Base-by-base conservation (phyloP, 192 early-diverging fungal species). In the Backusella liffmaniae region DNA sequence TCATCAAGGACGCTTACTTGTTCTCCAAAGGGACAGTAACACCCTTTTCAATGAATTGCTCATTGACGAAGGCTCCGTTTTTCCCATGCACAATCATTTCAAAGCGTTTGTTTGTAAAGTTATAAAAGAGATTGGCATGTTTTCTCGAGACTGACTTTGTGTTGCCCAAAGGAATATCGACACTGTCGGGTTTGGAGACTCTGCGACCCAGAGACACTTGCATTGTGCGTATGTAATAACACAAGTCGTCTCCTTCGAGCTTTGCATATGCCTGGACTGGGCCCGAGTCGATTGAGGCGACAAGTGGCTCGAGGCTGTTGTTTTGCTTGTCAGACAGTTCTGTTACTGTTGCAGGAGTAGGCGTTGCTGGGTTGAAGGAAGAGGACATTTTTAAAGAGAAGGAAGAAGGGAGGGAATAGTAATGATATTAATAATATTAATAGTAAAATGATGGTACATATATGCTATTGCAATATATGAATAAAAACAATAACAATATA, bases 251-350 rank as follows among this genome's bases (percentile, higher is more conserved):
- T 36, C 95, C 92, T 77, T 95, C 93, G 18, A 97, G 88, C 83
- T 97, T 97, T 23, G 95, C 95, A 77, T 95, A 97, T 0, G 94
- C 94, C 80, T 94, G 94, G 15, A 97, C 91, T 0, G 92, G 91
- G 0, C 84, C 83, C 15, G 73, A 70, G 65, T 85, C 84, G 30
- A 82, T 67, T 9, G 67, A 49, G 0, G 80, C 59, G 6, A 72
- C 59, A 18, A 71, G 26, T 23, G 70, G 70, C 23, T 71, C 70
- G 26, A 29, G 39, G n/a, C 23, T 13, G 15, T 7, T 39, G n/a
- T 4, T 44, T 16, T 21, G n/a, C 5, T 71, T 71, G 6, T 35
- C 66, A n/a, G 56, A 62, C 56, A 29, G 56, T 3, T 62, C 1
- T 12, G 56, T 29, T 29, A 56, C 53, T 56, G 53, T 56, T 9